Base-by-base conservation (phyloP, 1,284 basidiomycete species). In the Crepidotus sp. region DNA sequence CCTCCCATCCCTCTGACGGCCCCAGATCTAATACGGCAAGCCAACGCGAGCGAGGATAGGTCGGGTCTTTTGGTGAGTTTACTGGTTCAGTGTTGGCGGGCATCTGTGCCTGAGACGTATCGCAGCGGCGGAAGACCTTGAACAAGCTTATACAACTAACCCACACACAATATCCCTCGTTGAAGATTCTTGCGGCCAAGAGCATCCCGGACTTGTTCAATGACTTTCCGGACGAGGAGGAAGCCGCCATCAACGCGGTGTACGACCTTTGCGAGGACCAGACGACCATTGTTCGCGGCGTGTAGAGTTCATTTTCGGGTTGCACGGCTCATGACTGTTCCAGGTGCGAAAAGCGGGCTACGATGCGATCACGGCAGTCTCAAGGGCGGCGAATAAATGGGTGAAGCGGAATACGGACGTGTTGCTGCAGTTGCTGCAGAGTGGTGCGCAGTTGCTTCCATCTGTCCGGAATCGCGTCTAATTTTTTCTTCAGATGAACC, bases 181-280 rank as follows among this genome's bases (percentile, higher is more conserved):
- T 74, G 39, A 83, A 81, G 55, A 69, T 68, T 22, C 63, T 77
- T 17, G 78, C 77, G 1, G 80, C 81, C 0, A 61, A 64, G 19
- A 71, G 76, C 44, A 71, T 84, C 47, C 71, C 68, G 38, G 54
- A 63, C 34, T 77, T 78, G 56, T 76, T 83, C 61, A 71, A 64
- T 51, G 73, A 80, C 58, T 81, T 82, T 54, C 73, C 76, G 0
- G 80, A 82, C 35, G 63, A 80, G 13, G 79, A 83, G 58, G 83
- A 85, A 54, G 74, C 74, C 21, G 78, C 78, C 4, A 81, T 84
- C 55, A 80, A 84, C 52, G 76, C 79, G 15, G 70, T 84, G 17
- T 85, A 84, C 54, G 81, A 84, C 60, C 62, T 85, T 1, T 84
- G 81, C 56, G 81, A 84, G 59, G 82, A 85, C 62, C 71, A 72